Conservation (phyloP, 176 grass and related monocot genomes). For the Carex myosuroides region DNA sequence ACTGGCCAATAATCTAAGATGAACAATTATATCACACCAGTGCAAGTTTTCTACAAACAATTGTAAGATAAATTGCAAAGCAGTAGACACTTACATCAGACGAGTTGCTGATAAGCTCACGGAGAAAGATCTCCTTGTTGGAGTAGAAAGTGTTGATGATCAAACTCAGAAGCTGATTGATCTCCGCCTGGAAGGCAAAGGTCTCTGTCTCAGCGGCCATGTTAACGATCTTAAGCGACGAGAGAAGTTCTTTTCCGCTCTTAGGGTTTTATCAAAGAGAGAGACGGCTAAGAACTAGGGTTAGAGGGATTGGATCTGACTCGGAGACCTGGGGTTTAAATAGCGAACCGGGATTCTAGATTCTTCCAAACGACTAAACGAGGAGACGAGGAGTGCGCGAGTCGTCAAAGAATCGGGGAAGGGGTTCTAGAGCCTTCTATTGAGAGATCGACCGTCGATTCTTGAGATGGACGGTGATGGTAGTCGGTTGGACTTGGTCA, state of each 20-base stretch:
- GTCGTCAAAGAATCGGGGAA: conserved; percentile 2
- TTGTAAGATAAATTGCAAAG: neutral
- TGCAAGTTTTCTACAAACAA: neutral
- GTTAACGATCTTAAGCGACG: neutral
- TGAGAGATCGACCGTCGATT: neutral
- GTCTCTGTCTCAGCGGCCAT: conserved; percentile 91
- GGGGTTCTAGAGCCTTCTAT: conserved; percentile 27
- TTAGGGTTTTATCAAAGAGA: neutral
- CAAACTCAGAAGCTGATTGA: conserved; percentile 85
- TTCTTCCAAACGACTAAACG: conserved; percentile 46
- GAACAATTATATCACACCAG: neutral
- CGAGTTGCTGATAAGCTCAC: conserved; percentile 85
- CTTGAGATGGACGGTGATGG: neutral
- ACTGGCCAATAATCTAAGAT: neutral
- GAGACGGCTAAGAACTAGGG: conserved; percentile 29
- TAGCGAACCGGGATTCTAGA: conserved; percentile 49
- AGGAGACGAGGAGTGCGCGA: neutral
- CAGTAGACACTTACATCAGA: conserved; percentile 45
- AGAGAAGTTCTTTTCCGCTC: neutral
- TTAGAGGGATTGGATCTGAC: neutral
- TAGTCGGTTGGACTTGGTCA: neutral
- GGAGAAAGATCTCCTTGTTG: conserved; percentile 99
- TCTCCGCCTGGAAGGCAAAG: conserved; percentile 97
- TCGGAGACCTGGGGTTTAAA: neutral
- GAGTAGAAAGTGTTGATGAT: conserved; percentile 99